Conservation (phyloP, 2,329 filamentous ascomycete species). For the Colletotrichum somersetense region DNA sequence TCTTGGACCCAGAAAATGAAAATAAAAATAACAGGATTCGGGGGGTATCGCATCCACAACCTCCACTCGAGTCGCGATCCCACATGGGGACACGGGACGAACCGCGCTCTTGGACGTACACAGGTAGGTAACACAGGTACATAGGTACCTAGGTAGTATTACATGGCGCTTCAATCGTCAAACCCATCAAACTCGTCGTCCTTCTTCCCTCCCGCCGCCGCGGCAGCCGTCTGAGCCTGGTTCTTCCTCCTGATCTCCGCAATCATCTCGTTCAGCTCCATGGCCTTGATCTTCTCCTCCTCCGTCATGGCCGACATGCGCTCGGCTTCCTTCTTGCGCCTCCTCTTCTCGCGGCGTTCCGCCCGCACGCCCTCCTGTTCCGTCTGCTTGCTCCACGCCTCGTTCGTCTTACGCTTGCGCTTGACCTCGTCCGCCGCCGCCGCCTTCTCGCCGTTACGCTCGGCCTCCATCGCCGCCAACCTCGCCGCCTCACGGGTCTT, state of each 20-base stretch:
- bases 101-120: not conserved
- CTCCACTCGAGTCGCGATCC: not conserved
- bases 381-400: constrained; percentile 80
- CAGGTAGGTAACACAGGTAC: not conserved
- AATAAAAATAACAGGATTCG: not conserved
- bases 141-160: not conserved
- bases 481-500: constrained; percentile 77
- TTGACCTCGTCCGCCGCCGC: constrained; percentile 55
- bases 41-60: constrained; percentile 26
- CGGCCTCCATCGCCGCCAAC: constrained; percentile 66
- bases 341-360: constrained; percentile 73
- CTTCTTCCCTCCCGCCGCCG: constrained; percentile 46
- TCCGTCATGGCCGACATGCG: constrained; percentile 75
- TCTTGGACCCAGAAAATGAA: not conserved
- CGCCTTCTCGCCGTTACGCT: constrained; percentile 54
- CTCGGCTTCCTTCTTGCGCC: constrained; percentile 73
- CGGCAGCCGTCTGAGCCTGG: constrained; percentile 52
- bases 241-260: constrained; percentile 73
- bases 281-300: constrained; percentile 73
- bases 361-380: constrained; percentile 74
- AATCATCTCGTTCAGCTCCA: constrained; percentile 74
- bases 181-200: constrained; percentile 72
- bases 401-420: constrained; percentile 72
- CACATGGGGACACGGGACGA: not conserved
- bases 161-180: constrained; percentile 48